These are phyloP conservation scores for Galerina sulciceps DNA, from an alignment of 768 basidiomycete genomes.

Conservation along the genomic window DNA sequence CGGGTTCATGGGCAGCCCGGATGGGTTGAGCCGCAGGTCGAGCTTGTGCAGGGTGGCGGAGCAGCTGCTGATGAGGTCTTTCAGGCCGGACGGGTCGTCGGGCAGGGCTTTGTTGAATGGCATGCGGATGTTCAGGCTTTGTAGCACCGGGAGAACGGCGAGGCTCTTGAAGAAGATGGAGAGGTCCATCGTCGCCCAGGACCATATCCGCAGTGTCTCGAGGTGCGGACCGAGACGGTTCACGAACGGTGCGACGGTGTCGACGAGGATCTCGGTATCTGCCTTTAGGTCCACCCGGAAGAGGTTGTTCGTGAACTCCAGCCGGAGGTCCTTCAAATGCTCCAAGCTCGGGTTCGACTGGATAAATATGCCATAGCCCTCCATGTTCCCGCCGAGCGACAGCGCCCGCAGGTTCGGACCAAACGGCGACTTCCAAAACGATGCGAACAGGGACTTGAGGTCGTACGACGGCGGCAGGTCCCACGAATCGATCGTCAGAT, in stretches of 20 bases:
- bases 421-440: conserved; percentile 42
- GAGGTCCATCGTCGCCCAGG: conserved; percentile 44
- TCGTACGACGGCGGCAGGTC: conserved; percentile 34
- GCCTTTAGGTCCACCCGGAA: conserved; percentile 17
- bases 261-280: conserved; percentile 28
- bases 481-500: conserved; percentile 42
- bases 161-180: conserved; percentile 41
- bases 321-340: conserved; percentile 35
- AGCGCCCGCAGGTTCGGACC: conserved; percentile 37
- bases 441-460: conserved; percentile 33
- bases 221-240: conserved; percentile 39
- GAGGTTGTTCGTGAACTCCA: conserved; percentile 44
- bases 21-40: conserved; percentile 43
- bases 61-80: conserved; percentile 32
- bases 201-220: conserved; percentile 38
- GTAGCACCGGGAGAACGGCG: conserved; percentile 35
- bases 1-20: conserved; percentile 31
- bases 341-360: conserved; percentile 34
- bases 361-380: conserved; percentile 36
- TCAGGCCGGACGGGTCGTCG: conserved; percentile 38
- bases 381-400: conserved; percentile 41
- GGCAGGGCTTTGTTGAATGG: conserved; percentile 43
- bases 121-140: conserved; percentile 37
- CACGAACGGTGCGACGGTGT: conserved; percentile 44
- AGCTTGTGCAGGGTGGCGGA: conserved; percentile 35